Conservation (phyloP, 2,329 filamentous ascomycete species). For the Xylaria sp. region DNA sequence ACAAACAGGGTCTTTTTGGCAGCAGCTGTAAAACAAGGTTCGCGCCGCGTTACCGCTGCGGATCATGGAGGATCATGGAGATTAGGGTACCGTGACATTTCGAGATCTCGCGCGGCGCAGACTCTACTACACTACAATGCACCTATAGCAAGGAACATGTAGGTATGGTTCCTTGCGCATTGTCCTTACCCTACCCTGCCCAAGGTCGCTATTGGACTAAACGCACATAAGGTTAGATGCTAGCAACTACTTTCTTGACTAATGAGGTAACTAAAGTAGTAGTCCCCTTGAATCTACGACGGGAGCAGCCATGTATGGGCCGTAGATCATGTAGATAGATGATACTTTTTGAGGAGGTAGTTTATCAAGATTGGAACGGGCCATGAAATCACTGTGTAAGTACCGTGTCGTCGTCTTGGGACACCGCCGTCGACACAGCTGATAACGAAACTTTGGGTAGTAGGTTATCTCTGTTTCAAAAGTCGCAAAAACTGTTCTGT, state of each 20-base stretch:
- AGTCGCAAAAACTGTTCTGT: neutral
- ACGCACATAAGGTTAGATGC: neutral
- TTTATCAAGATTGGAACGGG: neutral
- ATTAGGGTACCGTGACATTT: conserved; percentile 32
- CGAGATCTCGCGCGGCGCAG: conserved; percentile 15
- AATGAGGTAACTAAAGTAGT: neutral
- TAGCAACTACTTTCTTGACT: neutral
- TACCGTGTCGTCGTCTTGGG: neutral
- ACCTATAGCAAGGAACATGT: neutral
- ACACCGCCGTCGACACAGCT: neutral
- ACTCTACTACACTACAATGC: neutral
- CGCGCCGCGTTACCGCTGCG: conserved; percentile 29
- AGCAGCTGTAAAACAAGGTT: conserved; percentile 36
- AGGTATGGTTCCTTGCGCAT: conserved; percentile 2
- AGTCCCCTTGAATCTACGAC: neutral
- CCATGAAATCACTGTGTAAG: conserved; percentile 1
- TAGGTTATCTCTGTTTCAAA: neutral
- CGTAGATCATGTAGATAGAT: neutral
- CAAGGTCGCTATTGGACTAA: neutral
- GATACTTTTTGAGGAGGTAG: neutral
- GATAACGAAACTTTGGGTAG: neutral
- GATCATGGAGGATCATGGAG: conserved; percentile 31
- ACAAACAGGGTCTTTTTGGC: conserved; percentile 1
- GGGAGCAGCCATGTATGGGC: neutral
- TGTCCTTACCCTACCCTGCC: neutral